Percentiles rank a stretch among this genome's conserved stretches.
Evolutionary conservation across 2,329 filamentous ascomycete species (phyloP).

Genomic region (Zarea fungicola): DNA sequence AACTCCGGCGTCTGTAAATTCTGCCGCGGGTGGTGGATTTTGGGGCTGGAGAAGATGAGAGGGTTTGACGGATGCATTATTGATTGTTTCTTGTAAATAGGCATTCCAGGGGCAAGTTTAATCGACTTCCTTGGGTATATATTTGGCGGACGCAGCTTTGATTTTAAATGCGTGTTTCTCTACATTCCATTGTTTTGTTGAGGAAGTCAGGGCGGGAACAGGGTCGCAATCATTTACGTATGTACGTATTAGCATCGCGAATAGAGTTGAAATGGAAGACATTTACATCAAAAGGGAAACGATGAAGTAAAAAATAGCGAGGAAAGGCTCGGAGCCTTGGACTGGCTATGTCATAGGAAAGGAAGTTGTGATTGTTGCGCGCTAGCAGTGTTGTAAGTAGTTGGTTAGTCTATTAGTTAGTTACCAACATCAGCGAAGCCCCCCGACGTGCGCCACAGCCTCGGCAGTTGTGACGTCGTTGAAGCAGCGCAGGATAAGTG

Average conservation of each 20-base stretch:
- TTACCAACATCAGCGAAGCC: too few relatives aligned
- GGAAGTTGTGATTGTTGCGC: too few relatives aligned
- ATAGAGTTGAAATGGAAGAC: constrained; percentile 1
- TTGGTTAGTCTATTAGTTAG: too few relatives aligned
- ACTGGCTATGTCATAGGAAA: too few relatives aligned
- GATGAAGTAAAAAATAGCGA: neutral
- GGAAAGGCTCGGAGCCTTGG: neutral
- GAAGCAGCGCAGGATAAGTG: neutral
- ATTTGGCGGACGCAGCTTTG: neutral
- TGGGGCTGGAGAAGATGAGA: constrained; percentile 25
- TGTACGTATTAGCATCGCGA: constrained; percentile 9
- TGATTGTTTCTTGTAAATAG: constrained; percentile 12
- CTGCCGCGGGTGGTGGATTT: constrained; percentile 23
- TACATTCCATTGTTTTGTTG: neutral
- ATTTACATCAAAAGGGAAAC: neutral
- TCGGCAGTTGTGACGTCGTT: constrained; percentile 4
- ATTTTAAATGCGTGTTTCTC: too few relatives aligned
- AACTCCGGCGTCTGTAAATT: constrained; percentile 18
- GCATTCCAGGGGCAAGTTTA: constrained; percentile 2
- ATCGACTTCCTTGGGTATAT: constrained; percentile 3
- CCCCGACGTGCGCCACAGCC: constrained; percentile 10
- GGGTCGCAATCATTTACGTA: constrained; percentile 1
- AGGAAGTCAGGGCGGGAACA: neutral
- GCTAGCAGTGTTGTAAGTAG: too few relatives aligned
- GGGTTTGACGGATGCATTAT: neutral